Evolutionary conservation across 1,139 yeast genomes (phyloP), one percentile per base, ranked within the genome.

Genomic region (Geotrichum klebahnii): DNA sequence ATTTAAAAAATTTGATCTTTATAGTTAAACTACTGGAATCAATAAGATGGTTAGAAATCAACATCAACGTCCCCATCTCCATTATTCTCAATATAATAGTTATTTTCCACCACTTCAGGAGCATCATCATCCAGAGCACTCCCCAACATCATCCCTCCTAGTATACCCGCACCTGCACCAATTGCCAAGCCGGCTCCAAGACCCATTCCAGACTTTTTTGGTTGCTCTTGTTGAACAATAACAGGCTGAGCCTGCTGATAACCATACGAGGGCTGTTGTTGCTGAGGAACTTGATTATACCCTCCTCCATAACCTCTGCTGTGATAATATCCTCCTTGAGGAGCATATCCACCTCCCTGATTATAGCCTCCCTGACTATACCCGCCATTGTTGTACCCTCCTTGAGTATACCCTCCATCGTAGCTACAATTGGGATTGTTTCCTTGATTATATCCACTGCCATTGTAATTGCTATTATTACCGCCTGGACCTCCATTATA

Each of bases 161-260:
- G 67, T 51, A 85, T 63, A 67, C 95, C 95, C 28, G 84, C 92
- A 58, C 92, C 94, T 0, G 81, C 83, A 59, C 95, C 95, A 62
- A 82, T 66, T 26, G 84, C 80, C 69, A 79, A 61, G 35, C 81
- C 78, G 9, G 71, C 80, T 76, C 50, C 71, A 47, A 68, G 60
- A 16, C 73, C 70, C 42, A 68, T 22, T 40, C 52, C 48, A 60
- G 60, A 37, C 60, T 58, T 50, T 55, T 53, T 57, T 32, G 52
- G 64, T 28, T 56, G 63, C 48, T 58, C 66, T 39, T 61, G 68
- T 56, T 62, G 71, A 16, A 56, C 64, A 43, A 59, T 60, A 44
- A 61, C 57, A 28, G 59, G 62, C 55, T 61, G 66, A 28, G 59
- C 67, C 17, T 56, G 66, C 3, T 31, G 39, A 10, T 29, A 33